These are phyloP conservation scores for Amanita polypyramis DNA, from an alignment of 768 basidiomycete species.

Conservation along the genomic window DNA sequence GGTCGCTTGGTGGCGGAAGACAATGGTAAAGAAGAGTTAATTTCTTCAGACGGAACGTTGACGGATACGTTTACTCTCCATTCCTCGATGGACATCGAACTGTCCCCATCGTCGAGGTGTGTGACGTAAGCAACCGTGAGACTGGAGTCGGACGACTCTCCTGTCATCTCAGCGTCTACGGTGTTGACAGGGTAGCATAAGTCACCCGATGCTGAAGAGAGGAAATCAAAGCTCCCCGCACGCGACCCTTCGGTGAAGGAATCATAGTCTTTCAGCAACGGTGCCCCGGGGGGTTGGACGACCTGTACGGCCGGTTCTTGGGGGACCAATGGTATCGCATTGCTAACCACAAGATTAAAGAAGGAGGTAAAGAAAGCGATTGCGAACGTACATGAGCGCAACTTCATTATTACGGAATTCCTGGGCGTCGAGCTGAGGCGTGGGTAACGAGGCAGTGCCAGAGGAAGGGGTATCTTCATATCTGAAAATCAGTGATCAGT, in stretches of 20 bases:
- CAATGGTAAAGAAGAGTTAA: slow-evolving; percentile 1
- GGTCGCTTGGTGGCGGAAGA: slow-evolving; percentile 24
- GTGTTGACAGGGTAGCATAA: neutral
- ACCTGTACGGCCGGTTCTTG: slow-evolving; percentile 15
- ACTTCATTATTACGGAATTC: neutral
- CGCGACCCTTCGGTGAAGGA: slow-evolving; percentile 52
- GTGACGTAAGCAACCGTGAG: slow-evolving; percentile 4
- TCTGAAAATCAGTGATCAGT: slow-evolving; percentile 7
- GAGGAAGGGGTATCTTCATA: slow-evolving; percentile 23
- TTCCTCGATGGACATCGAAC: slow-evolving; percentile 23
- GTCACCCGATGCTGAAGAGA: slow-evolving; percentile 21
- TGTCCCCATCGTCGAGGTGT: slow-evolving; percentile 10
- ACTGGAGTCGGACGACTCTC: slow-evolving; percentile 5
- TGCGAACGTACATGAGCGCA: slow-evolving; percentile 1
- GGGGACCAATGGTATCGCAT: slow-evolving; percentile 12
- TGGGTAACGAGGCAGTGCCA: slow-evolving; percentile 23
- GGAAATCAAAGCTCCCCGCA: slow-evolving; percentile 40
- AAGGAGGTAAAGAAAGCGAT: neutral
- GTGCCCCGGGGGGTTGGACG: slow-evolving; percentile 30
- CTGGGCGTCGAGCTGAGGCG: slow-evolving; percentile 13
- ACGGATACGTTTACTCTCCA: slow-evolving; percentile 34
- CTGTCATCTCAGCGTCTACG: neutral
- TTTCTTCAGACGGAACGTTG: slow-evolving; percentile 11
- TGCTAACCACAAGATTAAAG: slow-evolving; percentile 8
- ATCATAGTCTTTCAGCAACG: slow-evolving; percentile 43